Conservation (phyloP, 2,329 filamentous ascomycete species). For the Diaporthe sp. region DNA sequence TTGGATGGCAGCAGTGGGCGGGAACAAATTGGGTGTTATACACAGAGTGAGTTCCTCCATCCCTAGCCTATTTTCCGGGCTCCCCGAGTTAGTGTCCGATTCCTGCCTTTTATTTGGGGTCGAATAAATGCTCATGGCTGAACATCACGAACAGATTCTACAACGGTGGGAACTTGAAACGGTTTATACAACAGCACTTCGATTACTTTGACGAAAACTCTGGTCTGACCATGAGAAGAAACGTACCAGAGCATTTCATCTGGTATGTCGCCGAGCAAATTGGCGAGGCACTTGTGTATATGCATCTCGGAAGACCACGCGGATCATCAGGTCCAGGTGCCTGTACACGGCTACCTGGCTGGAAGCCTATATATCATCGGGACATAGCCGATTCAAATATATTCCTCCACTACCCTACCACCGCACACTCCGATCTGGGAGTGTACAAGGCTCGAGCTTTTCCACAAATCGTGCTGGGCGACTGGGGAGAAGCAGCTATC, state of each 20-base stretch:
- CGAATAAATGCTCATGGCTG: not conserved
- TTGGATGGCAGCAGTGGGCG: slow-evolving; percentile 10
- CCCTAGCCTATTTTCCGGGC: not conserved
- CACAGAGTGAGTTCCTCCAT: not conserved
- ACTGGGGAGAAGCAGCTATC: slow-evolving; percentile 15
- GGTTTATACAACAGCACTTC: not conserved
- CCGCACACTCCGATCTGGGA: not conserved
- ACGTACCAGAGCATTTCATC: slow-evolving; percentile 12
- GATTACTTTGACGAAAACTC: not conserved
- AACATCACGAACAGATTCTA: not conserved
- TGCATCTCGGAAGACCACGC: not conserved
- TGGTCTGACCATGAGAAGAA: not conserved
- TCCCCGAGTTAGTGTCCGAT: not conserved
- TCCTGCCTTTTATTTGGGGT: not conserved
- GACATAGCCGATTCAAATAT: slow-evolving; percentile 6
- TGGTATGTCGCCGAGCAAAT: not conserved
- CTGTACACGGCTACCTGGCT: not conserved
- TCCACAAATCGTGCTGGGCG: slow-evolving; percentile 7
- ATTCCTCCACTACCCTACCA: slow-evolving; percentile 3
- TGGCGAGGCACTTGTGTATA: slow-evolving; percentile 6
- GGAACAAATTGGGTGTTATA: not conserved
- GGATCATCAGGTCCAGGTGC: not conserved
- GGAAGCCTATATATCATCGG: slow-evolving; percentile 5
- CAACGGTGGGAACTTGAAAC: not conserved
- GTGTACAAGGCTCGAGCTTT: not conserved